Evolutionary conservation across 1,284 basidiomycete genomes (phyloP).

Genomic region (Moniliophthora roreri): DNA sequence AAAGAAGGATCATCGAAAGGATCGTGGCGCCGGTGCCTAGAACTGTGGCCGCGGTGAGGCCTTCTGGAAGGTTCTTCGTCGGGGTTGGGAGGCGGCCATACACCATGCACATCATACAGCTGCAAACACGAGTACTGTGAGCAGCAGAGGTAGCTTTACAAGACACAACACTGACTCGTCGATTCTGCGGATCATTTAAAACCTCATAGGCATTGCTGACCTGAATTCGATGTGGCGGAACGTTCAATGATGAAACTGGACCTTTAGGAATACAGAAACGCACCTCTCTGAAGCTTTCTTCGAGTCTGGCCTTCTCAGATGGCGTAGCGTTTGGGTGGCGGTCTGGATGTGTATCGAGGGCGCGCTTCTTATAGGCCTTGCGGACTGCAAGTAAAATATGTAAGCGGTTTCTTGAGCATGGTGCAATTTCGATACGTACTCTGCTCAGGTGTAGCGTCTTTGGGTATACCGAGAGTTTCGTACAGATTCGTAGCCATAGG

Average conservation of each 20-base stretch:
- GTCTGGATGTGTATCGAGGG: constrained; percentile 61
- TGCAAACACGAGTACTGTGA: constrained; percentile 23
- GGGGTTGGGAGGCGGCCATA: constrained; percentile 65
- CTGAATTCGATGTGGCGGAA: constrained; percentile 26
- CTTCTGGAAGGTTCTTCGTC: constrained; percentile 34
- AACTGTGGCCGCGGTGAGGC: constrained; percentile 22
- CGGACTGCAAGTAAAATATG: constrained; percentile 44
- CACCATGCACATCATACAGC: constrained; percentile 68
- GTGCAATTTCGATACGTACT: no score
- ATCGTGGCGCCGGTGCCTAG: constrained; percentile 25
- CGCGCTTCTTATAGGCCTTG: constrained; percentile 61
- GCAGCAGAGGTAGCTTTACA: not conserved
- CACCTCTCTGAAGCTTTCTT: constrained; percentile 48
- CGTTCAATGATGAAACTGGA: not conserved
- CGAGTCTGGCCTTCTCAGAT: constrained; percentile 38
- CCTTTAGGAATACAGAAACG: constrained; percentile 2
- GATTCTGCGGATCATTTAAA: constrained; percentile 43
- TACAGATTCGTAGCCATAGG: constrained; percentile 62
- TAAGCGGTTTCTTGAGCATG: not conserved
- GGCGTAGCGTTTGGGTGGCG: constrained; percentile 37
- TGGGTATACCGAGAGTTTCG: constrained; percentile 41
- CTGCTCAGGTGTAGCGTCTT: constrained; percentile 41
- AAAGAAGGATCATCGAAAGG: constrained; percentile 30
- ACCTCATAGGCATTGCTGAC: constrained; percentile 55
- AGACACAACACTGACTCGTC: constrained; percentile 30